Conservation (phyloP, 2,329 filamentous ascomycete species). For the Claviceps capensis region DNA sequence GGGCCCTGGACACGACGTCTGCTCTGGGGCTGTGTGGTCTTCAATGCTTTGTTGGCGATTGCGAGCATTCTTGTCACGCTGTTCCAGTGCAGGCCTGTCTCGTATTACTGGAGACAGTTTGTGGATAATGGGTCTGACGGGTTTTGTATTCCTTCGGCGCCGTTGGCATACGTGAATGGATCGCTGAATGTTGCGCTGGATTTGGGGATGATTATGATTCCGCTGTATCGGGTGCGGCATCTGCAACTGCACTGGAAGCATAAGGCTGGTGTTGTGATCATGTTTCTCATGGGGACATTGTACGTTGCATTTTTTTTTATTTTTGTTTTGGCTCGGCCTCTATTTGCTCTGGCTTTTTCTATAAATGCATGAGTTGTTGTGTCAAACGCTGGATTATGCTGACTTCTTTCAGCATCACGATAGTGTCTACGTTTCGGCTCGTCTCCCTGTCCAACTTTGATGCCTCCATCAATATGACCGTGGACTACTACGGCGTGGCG, state of each 20-base stretch:
- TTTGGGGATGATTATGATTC: slow-evolving; percentile 32
- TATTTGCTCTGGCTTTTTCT: not conserved
- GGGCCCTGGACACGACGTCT: slow-evolving; percentile 14
- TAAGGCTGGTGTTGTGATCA: slow-evolving; percentile 28
- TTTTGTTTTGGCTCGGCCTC: no score
- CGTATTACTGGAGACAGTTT: slow-evolving; percentile 36
- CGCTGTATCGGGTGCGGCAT: slow-evolving; percentile 24
- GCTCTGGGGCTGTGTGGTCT: slow-evolving; percentile 23
- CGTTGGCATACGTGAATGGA: slow-evolving; percentile 33
- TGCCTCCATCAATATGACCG: slow-evolving; percentile 13
- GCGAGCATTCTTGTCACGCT: slow-evolving; percentile 26
- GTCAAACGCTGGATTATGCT: not conserved
- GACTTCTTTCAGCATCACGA: slow-evolving; percentile 11
- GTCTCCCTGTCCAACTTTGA: slow-evolving; percentile 13
- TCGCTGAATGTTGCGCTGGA: slow-evolving; percentile 35
- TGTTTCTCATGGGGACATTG: slow-evolving; percentile 32
- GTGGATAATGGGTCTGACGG: slow-evolving; percentile 21
- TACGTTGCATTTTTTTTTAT: slow-evolving; percentile 8
- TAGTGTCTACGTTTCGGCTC: slow-evolving; percentile 17
- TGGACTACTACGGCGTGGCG: slow-evolving; percentile 11
- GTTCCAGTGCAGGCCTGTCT: slow-evolving; percentile 34
- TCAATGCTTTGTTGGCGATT: slow-evolving; percentile 22
- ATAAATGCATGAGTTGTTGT: not conserved
- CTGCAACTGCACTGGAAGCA: slow-evolving; percentile 28
- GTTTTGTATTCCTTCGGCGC: slow-evolving; percentile 30